phyloP scores from a whole-genome alignment of 768 basidiomycete genomes.

The Antrodiella citrinella region DNA sequence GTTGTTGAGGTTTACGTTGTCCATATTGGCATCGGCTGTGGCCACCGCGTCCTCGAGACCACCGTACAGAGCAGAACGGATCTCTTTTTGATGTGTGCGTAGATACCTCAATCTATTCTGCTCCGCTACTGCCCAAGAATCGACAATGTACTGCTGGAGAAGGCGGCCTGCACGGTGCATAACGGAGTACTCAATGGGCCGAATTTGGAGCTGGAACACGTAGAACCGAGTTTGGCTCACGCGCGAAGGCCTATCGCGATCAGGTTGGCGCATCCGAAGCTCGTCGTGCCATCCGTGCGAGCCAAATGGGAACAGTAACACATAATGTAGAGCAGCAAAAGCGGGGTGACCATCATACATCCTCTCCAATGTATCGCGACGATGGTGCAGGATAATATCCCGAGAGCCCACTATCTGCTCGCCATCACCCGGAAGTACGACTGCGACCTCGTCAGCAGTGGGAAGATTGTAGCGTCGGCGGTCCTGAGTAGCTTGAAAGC shows the following conservation, averaged over 20 bases:
- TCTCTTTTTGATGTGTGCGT: slow-evolving; percentile 23
- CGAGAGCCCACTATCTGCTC: slow-evolving; percentile 8
- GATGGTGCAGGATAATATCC: slow-evolving; percentile 28
- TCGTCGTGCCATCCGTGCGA: slow-evolving; percentile 29
- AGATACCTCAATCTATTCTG: slow-evolving; percentile 30
- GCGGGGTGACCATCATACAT: slow-evolving; percentile 28
- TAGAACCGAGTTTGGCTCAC: slow-evolving; percentile 24
- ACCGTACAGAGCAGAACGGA: slow-evolving; percentile 28
- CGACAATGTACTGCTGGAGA: slow-evolving; percentile 37
- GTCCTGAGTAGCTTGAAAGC: slow-evolving; percentile 17
- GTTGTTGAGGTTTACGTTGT: slow-evolving; percentile 19
- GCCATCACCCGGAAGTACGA: slow-evolving; percentile 30
- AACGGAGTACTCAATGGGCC: slow-evolving; percentile 15
- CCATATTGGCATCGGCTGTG: slow-evolving; percentile 20
- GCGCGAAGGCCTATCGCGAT: slow-evolving; percentile 8
- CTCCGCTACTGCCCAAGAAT: slow-evolving; percentile 38
- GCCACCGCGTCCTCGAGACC: slow-evolving; percentile 27
- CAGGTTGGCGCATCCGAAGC: slow-evolving; percentile 10
- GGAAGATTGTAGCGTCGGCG: slow-evolving; percentile 35
- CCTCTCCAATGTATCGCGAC: slow-evolving; percentile 18
- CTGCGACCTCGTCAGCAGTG: slow-evolving; percentile 33
- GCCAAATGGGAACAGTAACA: slow-evolving; percentile 34
- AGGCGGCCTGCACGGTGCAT: slow-evolving; percentile 30
- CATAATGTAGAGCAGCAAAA: slow-evolving; percentile 35
- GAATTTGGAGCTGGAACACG: slow-evolving; percentile 26